Evolutionary conservation across 208 protist genomes (phyloP), one percentile per base, ranked within the genome.

Genomic region (Polymyxa betae): DNA sequence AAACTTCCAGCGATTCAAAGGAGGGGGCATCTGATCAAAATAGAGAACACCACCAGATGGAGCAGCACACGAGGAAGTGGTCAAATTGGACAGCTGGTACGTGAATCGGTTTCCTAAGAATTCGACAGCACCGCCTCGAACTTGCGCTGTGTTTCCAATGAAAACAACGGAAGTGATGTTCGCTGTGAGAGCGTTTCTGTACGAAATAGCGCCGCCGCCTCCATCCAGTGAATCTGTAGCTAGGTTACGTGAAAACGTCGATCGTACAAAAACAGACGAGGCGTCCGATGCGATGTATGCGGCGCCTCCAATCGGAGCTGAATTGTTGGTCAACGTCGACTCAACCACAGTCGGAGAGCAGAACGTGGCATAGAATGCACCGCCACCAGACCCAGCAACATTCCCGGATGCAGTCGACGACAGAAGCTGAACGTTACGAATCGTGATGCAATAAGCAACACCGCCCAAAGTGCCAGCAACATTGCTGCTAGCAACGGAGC

Each of bases 321-420:
- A 38, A 35, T 82, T 82, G 12, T 35, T 45, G 16, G 72, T 20
- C n/a, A 82, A 43, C 5, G n/a, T 82, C 35, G 72, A 82, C 5
- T 35, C n/a, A 12, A n/a, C 5, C 5, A 82, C 35, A 5, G 35
- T 5, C n/a, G 72, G 72, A 35, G 5, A 40, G 72, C 72, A 45
- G 72, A 82, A 82, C 5, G 72, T 82, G 72, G 72, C 72, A n/a
- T 40, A 82, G 5, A 82, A 20, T 43, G 72, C 72, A n/a, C 72
- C 72, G n/a, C 72, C 72, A 45, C 16, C 40, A 35, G n/a, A 5
- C 5, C 5, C 40, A 82, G 72, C 72, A 12, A 20, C 16, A n/a
- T 82, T 82, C 16, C n/a, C 16, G 35, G 5, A 5, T 20, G 35
- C 12, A 35, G 16, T 5, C 5, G 72, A 82, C n/a, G 72, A 82